Base-by-base conservation (phyloP, 306 rosid species). In the Fragaria ananassa region DNA sequence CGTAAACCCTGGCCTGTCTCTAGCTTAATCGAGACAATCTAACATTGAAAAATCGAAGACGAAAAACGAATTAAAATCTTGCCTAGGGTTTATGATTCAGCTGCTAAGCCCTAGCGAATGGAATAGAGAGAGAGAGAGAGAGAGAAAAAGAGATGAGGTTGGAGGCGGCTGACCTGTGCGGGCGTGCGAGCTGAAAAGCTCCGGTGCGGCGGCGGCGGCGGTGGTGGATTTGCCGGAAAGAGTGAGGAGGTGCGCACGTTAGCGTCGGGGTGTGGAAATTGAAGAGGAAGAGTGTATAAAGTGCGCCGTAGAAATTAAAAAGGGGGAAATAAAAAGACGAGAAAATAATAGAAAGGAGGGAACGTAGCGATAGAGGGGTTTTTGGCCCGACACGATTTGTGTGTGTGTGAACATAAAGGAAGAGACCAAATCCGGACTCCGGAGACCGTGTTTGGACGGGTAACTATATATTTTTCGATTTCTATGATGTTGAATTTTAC, bases 181-280 rank as follows among this genome's bases (percentile, higher is more conserved):
- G 4, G 76, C 35, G 29, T 6, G 76, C 27, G 74, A 53, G 41
- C 25, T 31, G 77, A 17, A 71, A 41, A 83, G 76, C 79, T 76
- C 67, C 57, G 53, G 64, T 66, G 60, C 57, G 79, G 79, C 19
- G 79, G 79, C 19, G 77, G 78, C 14, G 82, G 74, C 80, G 62
- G 64, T 61, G 50, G 51, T 76, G 79, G 85, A 74, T 51, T 85
- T 47, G 83, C 44, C 69, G 65, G 68, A 45, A 79, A 34, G 79
- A 78, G 79, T 53, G 89, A 37, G 70, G 47, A 86, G 42, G 77
- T 76, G 90, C 88, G 89, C 88, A 85, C 87, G 89, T 83, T 79
- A 86, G 86, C 82, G 75, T 60, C 76, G 13, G 81, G 72, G 14
- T 21, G 83, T 49, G 80, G 63, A 62, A 62, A 37, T 79, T 76